Percentiles rank a stretch among this genome's conserved stretches.
Conservation (phyloP, 306 rosid species). For the Ormosia emarginata region DNA sequence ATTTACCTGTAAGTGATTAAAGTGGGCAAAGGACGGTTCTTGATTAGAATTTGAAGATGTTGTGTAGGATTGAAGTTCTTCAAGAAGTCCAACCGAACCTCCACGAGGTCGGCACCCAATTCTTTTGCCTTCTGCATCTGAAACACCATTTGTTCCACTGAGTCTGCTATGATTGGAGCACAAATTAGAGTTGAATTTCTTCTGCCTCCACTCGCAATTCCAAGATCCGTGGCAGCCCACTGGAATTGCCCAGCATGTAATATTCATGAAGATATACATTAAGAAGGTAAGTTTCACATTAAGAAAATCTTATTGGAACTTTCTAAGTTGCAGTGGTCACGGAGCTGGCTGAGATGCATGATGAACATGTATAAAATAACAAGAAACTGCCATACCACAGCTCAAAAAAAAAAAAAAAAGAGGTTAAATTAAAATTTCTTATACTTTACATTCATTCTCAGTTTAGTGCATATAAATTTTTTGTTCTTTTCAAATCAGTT, state of each 20-base stretch:
- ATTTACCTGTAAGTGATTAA: slow-evolving; percentile 7
- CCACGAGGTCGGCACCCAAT: slow-evolving; percentile 8
- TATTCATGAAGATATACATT: no score
- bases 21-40: slow-evolving; percentile 12
- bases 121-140: background rate
- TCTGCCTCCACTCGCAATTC: slow-evolving; percentile 4
- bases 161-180: slow-evolving; percentile 23
- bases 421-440: no score
- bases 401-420: no score
- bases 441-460: no score
- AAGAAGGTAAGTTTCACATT: no score
- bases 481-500: no score
- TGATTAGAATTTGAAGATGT: background rate
- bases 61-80: background rate
- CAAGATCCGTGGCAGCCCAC: slow-evolving; percentile 16
- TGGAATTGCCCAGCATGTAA: background rate
- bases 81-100: slow-evolving; percentile 6
- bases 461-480: no score
- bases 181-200: slow-evolving; percentile 49
- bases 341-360: no score
- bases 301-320: no score
- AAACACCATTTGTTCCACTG: background rate
- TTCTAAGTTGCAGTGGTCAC: no score
- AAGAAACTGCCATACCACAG: no score
- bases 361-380: no score